Percentiles rank a stretch among this genome's conserved stretches.
phyloP scores from a whole-genome alignment of 2,329 filamentous ascomycete species.

The Aspergillus sp. region DNA sequence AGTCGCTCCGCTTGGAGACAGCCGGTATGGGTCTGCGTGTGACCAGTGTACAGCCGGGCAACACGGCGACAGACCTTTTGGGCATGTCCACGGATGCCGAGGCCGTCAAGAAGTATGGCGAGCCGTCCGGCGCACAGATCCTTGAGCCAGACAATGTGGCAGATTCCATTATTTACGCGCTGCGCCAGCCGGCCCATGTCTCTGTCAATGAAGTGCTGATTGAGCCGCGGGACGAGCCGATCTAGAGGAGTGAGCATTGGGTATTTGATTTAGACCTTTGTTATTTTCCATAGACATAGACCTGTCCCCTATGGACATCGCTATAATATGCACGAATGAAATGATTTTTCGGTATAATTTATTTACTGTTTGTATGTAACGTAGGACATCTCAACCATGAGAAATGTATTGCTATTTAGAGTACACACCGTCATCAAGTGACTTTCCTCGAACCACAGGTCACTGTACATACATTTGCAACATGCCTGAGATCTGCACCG shows the following conservation, averaged over 20 bases:
- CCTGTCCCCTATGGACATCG: not conserved
- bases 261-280: not conserved
- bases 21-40: slow-evolving; percentile 72
- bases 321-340: no score
- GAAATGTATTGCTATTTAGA: no score
- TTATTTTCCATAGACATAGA: not conserved
- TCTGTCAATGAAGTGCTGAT: slow-evolving; percentile 79
- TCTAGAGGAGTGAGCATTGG: slow-evolving; percentile 43
- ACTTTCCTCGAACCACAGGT: no score
- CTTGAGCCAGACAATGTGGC: slow-evolving; percentile 74
- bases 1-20: slow-evolving; percentile 72
- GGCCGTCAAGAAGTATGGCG: slow-evolving; percentile 76
- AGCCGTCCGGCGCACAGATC: slow-evolving; percentile 73
- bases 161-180: slow-evolving; percentile 69
- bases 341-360: no score
- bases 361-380: no score
- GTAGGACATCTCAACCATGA: no score
- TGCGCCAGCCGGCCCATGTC: slow-evolving; percentile 73
- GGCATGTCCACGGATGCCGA: slow-evolving; percentile 74
- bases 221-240: slow-evolving; percentile 74
- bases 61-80: slow-evolving; percentile 71
- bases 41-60: slow-evolving; percentile 75
- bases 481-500: no score
- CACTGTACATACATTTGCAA: no score
- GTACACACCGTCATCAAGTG: no score